Base-by-base conservation (phyloP, 140 eudicot species). In the Cichorium intybus region DNA sequence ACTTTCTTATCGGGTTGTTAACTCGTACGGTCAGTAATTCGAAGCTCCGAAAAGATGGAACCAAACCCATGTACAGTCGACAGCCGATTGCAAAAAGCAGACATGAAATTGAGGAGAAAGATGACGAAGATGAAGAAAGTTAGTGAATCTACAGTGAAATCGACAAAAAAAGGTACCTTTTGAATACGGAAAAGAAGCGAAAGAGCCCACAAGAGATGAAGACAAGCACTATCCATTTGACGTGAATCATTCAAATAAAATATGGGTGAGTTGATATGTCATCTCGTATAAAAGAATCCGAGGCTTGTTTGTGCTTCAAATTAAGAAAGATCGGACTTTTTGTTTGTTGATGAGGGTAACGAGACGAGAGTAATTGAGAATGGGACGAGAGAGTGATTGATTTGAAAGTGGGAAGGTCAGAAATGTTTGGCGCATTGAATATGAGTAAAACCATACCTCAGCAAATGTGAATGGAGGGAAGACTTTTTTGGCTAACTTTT, bases 151-250 rank as follows among this genome's bases (percentile, higher is more conserved):
- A 53, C 74, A 65, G 50, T 43, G 64, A 66, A 68, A 67, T 41
- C 11, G 18, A 62, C 15, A 35, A 26, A 35, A 62, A 67, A 66
- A 60, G 64, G 73, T 62, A 84, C 93, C 93, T 88, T 82, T 74
- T 53, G 66, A 74, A 59, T 56, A 54, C 64, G 21, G 66, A 77
- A 78, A 43, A 43, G 49, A 43, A 75, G 55, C 61, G 71, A 66
- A 64, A 55, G 93, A 80, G 84, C 87, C 89, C 95, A 87, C 92
- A 72, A 77, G 15, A 54, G 59, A 70, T 60, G 37, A 80, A 71
- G 58, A 31, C 68, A 65, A 63, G 60, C 70, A 74, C 74, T 29
- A 62, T 85, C 83, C 89, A 87, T 84, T 76, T 72, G 57, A 60
- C 10, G 53, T 58, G 70, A 64, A 73, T 57, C 68, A 76, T 70